phyloP scores from a whole-genome alignment of 768 basidiomycete species.

The Psilocybe azurescens region DNA sequence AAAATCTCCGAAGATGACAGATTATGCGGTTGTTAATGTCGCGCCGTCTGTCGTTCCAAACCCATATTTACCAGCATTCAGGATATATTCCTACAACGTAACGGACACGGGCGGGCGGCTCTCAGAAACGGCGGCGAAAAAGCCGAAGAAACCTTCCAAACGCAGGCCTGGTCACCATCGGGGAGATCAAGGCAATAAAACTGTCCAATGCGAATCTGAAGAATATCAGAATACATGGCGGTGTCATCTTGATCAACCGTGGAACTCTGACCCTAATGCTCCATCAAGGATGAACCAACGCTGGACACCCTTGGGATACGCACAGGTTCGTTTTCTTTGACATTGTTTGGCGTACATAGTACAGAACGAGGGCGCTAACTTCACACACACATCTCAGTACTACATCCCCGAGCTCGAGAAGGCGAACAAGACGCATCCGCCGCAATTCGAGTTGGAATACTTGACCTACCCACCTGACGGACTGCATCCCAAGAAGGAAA shows the following conservation, averaged over 20 bases:
- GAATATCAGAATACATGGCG: conserved; percentile 65
- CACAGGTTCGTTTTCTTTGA: conserved; percentile 63
- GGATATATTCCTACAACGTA: conserved; percentile 84
- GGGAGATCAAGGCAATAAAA: conserved; percentile 50
- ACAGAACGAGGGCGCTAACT: background rate
- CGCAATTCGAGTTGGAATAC: conserved; percentile 81
- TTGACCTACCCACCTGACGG: conserved; percentile 58
- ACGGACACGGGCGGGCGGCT: conserved; percentile 38
- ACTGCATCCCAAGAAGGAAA: conserved; percentile 43
- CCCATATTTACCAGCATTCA: conserved; percentile 79
- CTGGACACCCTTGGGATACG: conserved; percentile 82
- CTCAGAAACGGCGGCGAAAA: conserved; percentile 8
- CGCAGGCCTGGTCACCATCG: conserved; percentile 56
- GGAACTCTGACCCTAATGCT: conserved; percentile 64
- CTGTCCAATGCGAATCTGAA: conserved; percentile 50
- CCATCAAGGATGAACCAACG: conserved; percentile 75
- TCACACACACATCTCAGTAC: conserved; percentile 47
- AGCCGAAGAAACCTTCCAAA: conserved; percentile 32
- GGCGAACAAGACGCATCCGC: conserved; percentile 51
- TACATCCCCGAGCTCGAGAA: conserved; percentile 62
- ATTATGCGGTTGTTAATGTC: conserved; percentile 81
- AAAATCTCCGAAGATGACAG: conserved; percentile 48
- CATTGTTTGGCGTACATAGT: background rate
- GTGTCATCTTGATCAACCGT: conserved; percentile 63
- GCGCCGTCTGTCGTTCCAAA: conserved; percentile 88